phyloP scores from a whole-genome alignment of 2,329 filamentous ascomycete species.

The Zymoseptoria brevis region DNA sequence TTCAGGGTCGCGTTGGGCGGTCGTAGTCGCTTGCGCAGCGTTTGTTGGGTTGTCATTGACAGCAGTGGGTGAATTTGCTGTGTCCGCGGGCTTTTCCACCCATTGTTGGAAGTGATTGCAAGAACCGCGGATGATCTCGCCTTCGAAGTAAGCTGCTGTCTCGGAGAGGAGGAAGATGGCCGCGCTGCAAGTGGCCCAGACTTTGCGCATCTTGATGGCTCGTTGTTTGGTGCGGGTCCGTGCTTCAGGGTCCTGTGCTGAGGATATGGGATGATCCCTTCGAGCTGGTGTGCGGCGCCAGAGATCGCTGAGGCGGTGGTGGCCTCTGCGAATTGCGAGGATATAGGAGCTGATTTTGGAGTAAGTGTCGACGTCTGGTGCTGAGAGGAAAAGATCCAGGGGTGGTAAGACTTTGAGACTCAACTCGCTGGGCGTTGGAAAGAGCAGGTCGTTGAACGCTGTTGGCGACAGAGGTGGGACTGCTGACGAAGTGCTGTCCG shows the following conservation, averaged over 20 bases:
- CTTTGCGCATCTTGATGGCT: conserved; percentile 61
- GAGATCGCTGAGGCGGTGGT: conserved; percentile 72
- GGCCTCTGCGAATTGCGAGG: conserved; percentile 73
- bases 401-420: conserved; percentile 67
- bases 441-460: conserved; percentile 71
- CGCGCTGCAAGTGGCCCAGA: conserved; percentile 85
- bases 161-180: conserved; percentile 85
- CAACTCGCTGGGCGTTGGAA: conserved; percentile 66
- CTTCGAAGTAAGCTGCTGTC: conserved; percentile 80
- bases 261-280: conserved; percentile 54
- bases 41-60: neutral
- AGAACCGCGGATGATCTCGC: conserved; percentile 72
- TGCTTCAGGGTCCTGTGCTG: conserved; percentile 50
- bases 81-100: conserved; percentile 31
- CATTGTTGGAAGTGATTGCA: conserved; percentile 74
- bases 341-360: conserved; percentile 82
- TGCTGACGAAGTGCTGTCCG: conserved; percentile 29
- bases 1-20: conserved; percentile 65
- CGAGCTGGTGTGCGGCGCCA: conserved; percentile 80
- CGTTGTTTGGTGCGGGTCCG: conserved; percentile 58
- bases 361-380: conserved; percentile 69
- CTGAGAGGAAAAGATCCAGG: conserved; percentile 76
- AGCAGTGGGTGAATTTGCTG: neutral
- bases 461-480: conserved; percentile 37
- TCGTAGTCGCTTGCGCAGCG: neutral